Percentiles rank a stretch among this genome's conserved stretches.
phyloP scores from a whole-genome alignment of 495 filamentous ascomycete genomes.

The Aspergillus heteromorphus region DNA sequence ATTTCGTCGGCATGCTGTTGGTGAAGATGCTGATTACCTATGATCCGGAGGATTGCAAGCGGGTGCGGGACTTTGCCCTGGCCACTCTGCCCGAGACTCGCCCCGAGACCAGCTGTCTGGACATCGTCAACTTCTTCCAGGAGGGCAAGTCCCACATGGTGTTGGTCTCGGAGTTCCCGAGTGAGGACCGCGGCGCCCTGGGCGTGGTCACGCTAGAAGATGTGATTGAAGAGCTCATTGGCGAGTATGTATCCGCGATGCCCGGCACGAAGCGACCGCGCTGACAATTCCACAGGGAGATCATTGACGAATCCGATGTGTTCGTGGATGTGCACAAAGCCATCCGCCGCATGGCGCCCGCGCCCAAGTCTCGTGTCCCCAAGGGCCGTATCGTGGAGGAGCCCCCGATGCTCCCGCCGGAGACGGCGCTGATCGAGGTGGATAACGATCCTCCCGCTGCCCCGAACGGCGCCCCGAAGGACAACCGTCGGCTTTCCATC shows the following conservation, averaged over 20 bases:
- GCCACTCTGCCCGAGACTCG: slow-evolving; percentile 93
- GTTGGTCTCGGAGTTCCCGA: slow-evolving; percentile 82
- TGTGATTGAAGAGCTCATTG: slow-evolving; percentile 96
- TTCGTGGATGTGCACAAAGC: slow-evolving; percentile 97
- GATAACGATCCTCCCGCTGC: slow-evolving; percentile 9
- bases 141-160: slow-evolving; percentile 99
- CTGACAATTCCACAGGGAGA: slow-evolving; percentile 49
- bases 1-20: slow-evolving; percentile 95
- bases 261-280: background rate
- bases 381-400: slow-evolving; percentile 54
- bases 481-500: slow-evolving; percentile 40
- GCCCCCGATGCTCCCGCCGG: slow-evolving; percentile 27
- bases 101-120: slow-evolving; percentile 90
- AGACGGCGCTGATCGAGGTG: slow-evolving; percentile 35
- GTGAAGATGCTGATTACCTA: slow-evolving; percentile 99
- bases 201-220: slow-evolving; percentile 96
- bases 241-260: slow-evolving; percentile 65
- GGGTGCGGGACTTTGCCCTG: slow-evolving; percentile 81
- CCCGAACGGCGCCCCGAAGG: slow-evolving; percentile 4
- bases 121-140: slow-evolving; percentile 99
- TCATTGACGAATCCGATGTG: slow-evolving; percentile 88
- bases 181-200: slow-evolving; percentile 80
- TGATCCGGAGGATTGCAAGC: slow-evolving; percentile 84
- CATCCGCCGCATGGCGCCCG: slow-evolving; percentile 71
- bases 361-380: slow-evolving; percentile 55